Conservation (phyloP, 192 early-diverging fungal genomes). For the Rhizoclosmatium sp. region DNA sequence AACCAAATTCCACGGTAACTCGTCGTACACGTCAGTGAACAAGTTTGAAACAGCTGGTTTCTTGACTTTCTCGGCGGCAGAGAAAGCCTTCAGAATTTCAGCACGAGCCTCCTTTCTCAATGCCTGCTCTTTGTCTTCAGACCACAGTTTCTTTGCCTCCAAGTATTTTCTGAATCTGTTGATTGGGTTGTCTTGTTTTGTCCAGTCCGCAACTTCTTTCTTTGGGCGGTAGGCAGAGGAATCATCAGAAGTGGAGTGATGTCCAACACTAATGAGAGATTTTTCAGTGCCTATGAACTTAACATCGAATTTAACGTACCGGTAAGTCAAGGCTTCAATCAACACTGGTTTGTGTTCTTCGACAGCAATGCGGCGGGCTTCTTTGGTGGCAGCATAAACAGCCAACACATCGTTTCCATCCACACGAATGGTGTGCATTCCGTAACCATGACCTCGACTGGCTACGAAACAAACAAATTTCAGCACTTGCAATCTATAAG, state of each 20-base stretch:
- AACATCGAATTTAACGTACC: constrained; percentile 46
- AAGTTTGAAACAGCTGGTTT: constrained; percentile 85
- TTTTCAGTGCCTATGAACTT: background rate
- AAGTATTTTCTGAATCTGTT: constrained; percentile 90
- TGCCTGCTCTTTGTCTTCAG: constrained; percentile 71
- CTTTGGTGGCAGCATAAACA: constrained; percentile 90
- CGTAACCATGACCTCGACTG: constrained; percentile 93
- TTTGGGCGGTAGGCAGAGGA: constrained; percentile 94
- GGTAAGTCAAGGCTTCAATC: constrained; percentile 98
- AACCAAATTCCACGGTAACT: constrained; percentile 76
- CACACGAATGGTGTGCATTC: constrained; percentile 95
- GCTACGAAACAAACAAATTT: constrained; percentile 46
- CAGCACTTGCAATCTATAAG: too few species aligned
- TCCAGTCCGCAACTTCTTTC: constrained; percentile 91
- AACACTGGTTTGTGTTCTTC: constrained; percentile 87
- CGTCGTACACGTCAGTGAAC: constrained; percentile 95
- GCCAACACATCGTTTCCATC: constrained; percentile 98
- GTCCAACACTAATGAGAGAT: constrained; percentile 66
- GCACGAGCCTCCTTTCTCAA: constrained; percentile 68
- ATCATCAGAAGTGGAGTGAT: constrained; percentile 98
- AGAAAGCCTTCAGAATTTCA: constrained; percentile 82
- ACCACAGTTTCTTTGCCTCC: constrained; percentile 87
- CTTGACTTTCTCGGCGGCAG: constrained; percentile 83
- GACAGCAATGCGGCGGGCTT: constrained; percentile 84
- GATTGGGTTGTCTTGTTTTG: constrained; percentile 86